Percentiles rank a stretch among this genome's conserved stretches.
phyloP scores from a whole-genome alignment of 2,329 filamentous ascomycete genomes.

The Gremmenia infestans region DNA sequence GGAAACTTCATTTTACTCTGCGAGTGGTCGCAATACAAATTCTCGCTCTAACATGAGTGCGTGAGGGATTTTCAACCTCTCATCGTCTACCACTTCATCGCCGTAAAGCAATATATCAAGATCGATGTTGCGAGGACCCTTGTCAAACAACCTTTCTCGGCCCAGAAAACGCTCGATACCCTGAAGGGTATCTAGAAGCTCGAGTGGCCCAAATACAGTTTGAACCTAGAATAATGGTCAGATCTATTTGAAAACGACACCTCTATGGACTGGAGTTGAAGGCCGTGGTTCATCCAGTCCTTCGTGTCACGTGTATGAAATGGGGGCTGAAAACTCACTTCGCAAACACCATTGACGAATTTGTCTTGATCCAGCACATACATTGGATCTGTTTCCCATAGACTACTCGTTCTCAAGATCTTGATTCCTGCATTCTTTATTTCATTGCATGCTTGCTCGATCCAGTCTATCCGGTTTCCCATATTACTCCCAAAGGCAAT shows the following conservation, averaged over 20 bases:
- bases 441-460: constrained; percentile 75
- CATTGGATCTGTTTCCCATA: constrained; percentile 97
- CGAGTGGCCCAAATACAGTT: constrained; percentile 69
- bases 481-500: constrained; percentile 92
- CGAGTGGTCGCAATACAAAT: constrained; percentile 85
- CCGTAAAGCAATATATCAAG: constrained; percentile 87
- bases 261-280: no score
- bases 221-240: constrained; percentile 56
- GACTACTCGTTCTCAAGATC: constrained; percentile 73
- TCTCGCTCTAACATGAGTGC: constrained; percentile 81
- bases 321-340: constrained; percentile 52
- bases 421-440: constrained; percentile 71
- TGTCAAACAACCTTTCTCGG: constrained; percentile 79
- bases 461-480: constrained; percentile 77
- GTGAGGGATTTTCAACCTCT: constrained; percentile 81
- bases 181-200: constrained; percentile 76
- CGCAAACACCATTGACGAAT: constrained; percentile 89
- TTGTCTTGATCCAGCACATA: constrained; percentile 84
- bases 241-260: background rate
- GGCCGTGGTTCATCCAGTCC: no score
- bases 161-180: constrained; percentile 76
- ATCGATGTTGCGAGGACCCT: constrained; percentile 92
- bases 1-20: constrained; percentile 52
- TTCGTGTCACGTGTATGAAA: background rate
- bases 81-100: constrained; percentile 57